A percentile compares a stretch with the other conserved stretches of the same genome.
Conservation (phyloP, 1,139 yeast genomes). For the Williopsis jadinii region DNA sequence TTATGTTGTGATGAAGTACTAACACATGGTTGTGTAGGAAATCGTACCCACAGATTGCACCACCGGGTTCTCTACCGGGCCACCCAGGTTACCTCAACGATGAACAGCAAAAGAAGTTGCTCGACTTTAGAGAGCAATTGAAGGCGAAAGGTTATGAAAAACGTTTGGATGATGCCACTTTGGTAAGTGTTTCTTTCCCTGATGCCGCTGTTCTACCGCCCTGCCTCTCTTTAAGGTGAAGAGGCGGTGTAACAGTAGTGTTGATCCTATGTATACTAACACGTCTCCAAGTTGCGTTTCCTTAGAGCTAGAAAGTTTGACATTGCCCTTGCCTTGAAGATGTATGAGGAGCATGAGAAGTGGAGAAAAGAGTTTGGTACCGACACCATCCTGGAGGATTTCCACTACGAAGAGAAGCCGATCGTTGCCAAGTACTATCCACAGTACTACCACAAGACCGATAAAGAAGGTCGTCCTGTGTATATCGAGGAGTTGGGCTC, state of each 20-base stretch:
- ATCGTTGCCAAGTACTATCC: conserved; percentile 87
- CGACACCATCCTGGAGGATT: conserved; percentile 78
- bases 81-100: conserved; percentile 75
- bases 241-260: background rate
- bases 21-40: conserved; percentile 18
- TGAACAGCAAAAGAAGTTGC: conserved; percentile 56
- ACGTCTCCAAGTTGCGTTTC: conserved; percentile 48
- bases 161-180: conserved; percentile 83
- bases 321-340: conserved; percentile 64
- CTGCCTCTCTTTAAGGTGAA: no score
- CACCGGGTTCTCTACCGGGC: conserved; percentile 64
- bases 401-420: conserved; percentile 86
- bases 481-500: conserved; percentile 91
- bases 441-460: conserved; percentile 95
- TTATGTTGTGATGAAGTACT: background rate
- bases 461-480: conserved; percentile 93
- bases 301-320: conserved; percentile 95
- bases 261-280: background rate
- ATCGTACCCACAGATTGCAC: conserved; percentile 64
- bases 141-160: conserved; percentile 58
- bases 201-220: no score
- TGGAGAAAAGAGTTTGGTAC: conserved; percentile 90
- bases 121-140: conserved; percentile 51
- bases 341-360: conserved; percentile 82
- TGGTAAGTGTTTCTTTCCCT: conserved; percentile 23